Conservation (phyloP, 768 basidiomycete genomes). For the Solioccasus polychromus region DNA sequence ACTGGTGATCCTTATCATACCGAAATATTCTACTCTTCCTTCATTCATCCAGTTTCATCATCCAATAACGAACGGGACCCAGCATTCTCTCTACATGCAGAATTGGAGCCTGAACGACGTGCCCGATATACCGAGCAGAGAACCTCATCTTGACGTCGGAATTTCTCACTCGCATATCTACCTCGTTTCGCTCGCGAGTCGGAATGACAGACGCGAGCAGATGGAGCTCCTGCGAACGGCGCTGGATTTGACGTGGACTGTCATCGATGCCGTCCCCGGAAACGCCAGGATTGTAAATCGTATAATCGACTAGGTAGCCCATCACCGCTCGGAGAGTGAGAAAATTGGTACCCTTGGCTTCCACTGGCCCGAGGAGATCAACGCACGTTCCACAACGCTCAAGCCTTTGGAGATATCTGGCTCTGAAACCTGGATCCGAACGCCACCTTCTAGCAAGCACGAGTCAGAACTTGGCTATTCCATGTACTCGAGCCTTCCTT, state of each 20-base stretch:
- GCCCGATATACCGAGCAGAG: not conserved
- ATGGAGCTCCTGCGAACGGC: conserved; percentile 53
- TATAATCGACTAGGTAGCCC: conserved; percentile 44
- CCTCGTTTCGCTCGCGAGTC: conserved; percentile 57
- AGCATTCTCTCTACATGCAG: not conserved
- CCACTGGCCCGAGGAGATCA: conserved; percentile 40
- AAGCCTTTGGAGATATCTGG: conserved; percentile 13
- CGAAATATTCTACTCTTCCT: conserved; percentile 10
- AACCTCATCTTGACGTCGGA: conserved; percentile 25
- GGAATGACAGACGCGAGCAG: conserved; percentile 51
- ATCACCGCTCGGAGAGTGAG: conserved; percentile 1
- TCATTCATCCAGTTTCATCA: conserved; percentile 16
- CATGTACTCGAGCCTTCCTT: conserved; percentile 32
- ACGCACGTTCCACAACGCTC: conserved; percentile 21
- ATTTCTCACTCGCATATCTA: conserved; percentile 42
- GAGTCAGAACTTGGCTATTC: not conserved
- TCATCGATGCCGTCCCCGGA: conserved; percentile 47
- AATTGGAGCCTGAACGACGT: not conserved
- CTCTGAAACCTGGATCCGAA: conserved; percentile 20
- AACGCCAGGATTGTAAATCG: conserved; percentile 36
- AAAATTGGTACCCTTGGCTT: conserved; percentile 14
- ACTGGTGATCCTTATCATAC: conserved; percentile 6
- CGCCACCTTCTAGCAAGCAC: not conserved
- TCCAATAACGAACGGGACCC: not conserved
- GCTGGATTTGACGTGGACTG: conserved; percentile 52